These are phyloP conservation scores for Colletotrichum sp. DNA, from an alignment of 2,329 filamentous ascomycete species.

Conservation along the genomic window DNA sequence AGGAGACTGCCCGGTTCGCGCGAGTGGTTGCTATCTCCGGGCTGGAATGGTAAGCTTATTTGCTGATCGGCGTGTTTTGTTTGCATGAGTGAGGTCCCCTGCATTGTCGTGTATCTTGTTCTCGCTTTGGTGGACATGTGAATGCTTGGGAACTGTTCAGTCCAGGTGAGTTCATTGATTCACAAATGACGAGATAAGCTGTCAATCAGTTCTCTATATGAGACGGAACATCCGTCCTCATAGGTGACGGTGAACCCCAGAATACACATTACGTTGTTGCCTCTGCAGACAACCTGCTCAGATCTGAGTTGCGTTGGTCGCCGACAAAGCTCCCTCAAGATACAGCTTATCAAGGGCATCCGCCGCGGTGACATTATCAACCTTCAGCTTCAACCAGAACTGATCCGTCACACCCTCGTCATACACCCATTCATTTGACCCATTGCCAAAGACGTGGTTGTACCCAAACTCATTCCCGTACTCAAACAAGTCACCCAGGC, in stretches of 20 bases:
- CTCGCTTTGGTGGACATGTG: background rate
- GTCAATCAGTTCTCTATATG: background rate
- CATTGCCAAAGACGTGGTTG: slow-evolving; percentile 43
- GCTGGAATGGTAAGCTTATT: background rate
- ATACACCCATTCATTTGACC: slow-evolving; percentile 48
- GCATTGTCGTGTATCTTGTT: background rate
- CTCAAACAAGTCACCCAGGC: slow-evolving; percentile 39
- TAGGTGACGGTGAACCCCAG: background rate
- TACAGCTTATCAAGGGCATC: slow-evolving; percentile 33
- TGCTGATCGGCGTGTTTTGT: background rate
- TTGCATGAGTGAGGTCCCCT: background rate
- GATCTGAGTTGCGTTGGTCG: background rate
- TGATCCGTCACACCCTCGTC: slow-evolving; percentile 40
- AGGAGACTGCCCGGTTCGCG: background rate
- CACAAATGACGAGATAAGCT: background rate
- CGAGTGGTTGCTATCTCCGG: background rate
- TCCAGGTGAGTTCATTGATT: background rate
- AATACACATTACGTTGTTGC: background rate
- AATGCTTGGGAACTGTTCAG: background rate
- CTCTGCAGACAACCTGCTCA: background rate
- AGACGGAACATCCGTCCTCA: background rate
- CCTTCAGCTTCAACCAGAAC: slow-evolving; percentile 42
- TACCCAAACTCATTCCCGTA: slow-evolving; percentile 43
- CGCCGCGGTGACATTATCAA: slow-evolving; percentile 32
- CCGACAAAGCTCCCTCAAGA: slow-evolving; percentile 27